Evolutionary conservation across 441 rosid species (phyloP).

Genomic region (Populus hybrid): DNA sequence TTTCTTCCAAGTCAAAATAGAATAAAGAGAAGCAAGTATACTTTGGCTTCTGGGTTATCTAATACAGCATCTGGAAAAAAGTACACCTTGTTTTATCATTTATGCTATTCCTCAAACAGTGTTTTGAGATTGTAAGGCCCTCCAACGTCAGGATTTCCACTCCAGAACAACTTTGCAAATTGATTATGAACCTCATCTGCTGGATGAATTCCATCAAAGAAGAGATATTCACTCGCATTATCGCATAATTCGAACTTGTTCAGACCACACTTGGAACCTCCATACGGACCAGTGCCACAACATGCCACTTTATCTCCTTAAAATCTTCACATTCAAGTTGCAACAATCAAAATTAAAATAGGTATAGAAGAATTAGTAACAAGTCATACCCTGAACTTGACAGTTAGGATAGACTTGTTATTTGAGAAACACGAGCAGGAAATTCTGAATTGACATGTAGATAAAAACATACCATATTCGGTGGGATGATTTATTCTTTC

Average conservation of each 20-base stretch:
- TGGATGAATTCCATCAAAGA: not conserved
- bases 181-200: not conserved
- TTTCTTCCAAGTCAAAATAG: too few relatives aligned
- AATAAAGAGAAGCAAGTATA: too few relatives aligned
- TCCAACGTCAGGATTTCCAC: not conserved
- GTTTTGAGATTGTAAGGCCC: not conserved
- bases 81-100: not conserved
- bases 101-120: not conserved
- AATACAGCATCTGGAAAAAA: not conserved
- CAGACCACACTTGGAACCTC: not conserved
- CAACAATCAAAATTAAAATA: not conserved
- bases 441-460: not conserved
- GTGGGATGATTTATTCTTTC: conserved; percentile 34
- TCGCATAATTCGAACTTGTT: not conserved
- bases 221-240: not conserved
- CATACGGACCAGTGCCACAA: conserved; percentile 2
- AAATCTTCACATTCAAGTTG: not conserved
- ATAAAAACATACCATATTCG: conserved; percentile 22
- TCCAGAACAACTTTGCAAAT: not conserved
- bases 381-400: too few relatives aligned
- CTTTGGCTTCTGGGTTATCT: too few relatives aligned
- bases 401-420: too few relatives aligned
- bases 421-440: too few relatives aligned
- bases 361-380: too few relatives aligned
- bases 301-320: conserved; percentile 9